Evolutionary conservation across 805 yeast species (phyloP).

Genomic region (Isabelozyma heimii): DNA sequence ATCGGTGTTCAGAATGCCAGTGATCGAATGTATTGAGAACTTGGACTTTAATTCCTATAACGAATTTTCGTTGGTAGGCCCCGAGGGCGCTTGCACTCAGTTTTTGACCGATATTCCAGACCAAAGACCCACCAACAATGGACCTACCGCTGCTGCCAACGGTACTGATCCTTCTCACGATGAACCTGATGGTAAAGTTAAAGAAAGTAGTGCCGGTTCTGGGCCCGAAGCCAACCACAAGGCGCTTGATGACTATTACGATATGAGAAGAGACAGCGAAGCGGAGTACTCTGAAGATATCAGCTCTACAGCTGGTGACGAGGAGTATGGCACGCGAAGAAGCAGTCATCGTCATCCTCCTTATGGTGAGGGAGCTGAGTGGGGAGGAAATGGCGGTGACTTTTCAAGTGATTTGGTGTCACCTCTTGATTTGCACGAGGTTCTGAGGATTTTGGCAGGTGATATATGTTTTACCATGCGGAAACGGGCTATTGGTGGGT

Average conservation of each 20-base stretch:
- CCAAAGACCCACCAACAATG: neutral
- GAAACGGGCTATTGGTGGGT: constrained; percentile 68
- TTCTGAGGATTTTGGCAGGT: constrained; percentile 43
- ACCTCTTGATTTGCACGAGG: neutral
- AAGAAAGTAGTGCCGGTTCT: neutral
- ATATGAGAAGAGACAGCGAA: constrained; percentile 11
- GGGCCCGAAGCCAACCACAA: no score
- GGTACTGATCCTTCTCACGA: neutral
- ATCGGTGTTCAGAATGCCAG: constrained; percentile 76
- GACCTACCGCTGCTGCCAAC: neutral
- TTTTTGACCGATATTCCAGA: constrained; percentile 25
- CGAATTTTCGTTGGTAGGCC: constrained; percentile 60
- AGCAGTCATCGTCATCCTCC: no score
- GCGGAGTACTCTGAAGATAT: constrained; percentile 13
- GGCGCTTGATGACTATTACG: constrained; percentile 4
- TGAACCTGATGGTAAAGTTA: constrained; percentile 3
- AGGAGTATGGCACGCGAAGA: constrained; percentile 1
- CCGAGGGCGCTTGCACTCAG: constrained; percentile 50
- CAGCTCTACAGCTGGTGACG: constrained; percentile 6
- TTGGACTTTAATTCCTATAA: constrained; percentile 67
- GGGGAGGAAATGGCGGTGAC: neutral
- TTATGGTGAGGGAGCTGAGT: neutral
- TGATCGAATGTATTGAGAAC: constrained; percentile 61
- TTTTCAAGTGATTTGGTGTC: neutral
- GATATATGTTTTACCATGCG: constrained; percentile 77